phyloP scores from a whole-genome alignment of 805 yeast genomes.

The Phaffomyces thermotolerans region DNA sequence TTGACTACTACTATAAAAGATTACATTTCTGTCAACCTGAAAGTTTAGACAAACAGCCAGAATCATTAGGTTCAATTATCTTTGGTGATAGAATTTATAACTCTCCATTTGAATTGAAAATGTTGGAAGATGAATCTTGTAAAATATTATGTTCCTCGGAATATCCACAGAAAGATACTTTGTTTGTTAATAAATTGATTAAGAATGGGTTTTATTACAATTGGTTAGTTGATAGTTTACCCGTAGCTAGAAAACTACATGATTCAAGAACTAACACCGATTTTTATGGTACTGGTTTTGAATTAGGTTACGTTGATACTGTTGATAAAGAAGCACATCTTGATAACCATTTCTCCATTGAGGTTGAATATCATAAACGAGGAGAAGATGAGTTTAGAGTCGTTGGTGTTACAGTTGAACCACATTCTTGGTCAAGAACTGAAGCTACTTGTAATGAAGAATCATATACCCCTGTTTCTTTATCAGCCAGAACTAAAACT shows the following conservation, averaged over 20 bases:
- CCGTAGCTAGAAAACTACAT: slow-evolving; percentile 63
- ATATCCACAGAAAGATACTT: slow-evolving; percentile 60
- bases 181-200: slow-evolving; percentile 72
- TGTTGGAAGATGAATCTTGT: slow-evolving; percentile 72
- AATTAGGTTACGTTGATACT: slow-evolving; percentile 63
- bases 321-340: slow-evolving; percentile 46
- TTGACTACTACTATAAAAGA: slow-evolving; percentile 75
- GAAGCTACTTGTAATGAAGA: slow-evolving; percentile 30
- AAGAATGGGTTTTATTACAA: slow-evolving; percentile 80
- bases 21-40: slow-evolving; percentile 79
- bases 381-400: slow-evolving; percentile 66
- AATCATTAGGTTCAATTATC: slow-evolving; percentile 84
- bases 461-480: slow-evolving; percentile 34
- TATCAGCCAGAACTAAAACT: slow-evolving; percentile 39
- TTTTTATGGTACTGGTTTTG: slow-evolving; percentile 77
- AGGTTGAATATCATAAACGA: slow-evolving; percentile 76
- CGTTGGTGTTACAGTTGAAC: slow-evolving; percentile 81
- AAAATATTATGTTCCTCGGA: slow-evolving; percentile 49
- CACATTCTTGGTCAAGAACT: slow-evolving; percentile 46
- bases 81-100: slow-evolving; percentile 94
- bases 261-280: slow-evolving; percentile 53
- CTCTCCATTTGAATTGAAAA: slow-evolving; percentile 77
- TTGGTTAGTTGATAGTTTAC: slow-evolving; percentile 93
- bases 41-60: slow-evolving; percentile 55
- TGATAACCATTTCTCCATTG: slow-evolving; percentile 74